Percentiles rank a stretch among this genome's conserved stretches.
These are phyloP conservation scores for Chytriomyces sp. DNA, from an alignment of 192 early-diverging fungal genomes.

Conservation along the genomic window DNA sequence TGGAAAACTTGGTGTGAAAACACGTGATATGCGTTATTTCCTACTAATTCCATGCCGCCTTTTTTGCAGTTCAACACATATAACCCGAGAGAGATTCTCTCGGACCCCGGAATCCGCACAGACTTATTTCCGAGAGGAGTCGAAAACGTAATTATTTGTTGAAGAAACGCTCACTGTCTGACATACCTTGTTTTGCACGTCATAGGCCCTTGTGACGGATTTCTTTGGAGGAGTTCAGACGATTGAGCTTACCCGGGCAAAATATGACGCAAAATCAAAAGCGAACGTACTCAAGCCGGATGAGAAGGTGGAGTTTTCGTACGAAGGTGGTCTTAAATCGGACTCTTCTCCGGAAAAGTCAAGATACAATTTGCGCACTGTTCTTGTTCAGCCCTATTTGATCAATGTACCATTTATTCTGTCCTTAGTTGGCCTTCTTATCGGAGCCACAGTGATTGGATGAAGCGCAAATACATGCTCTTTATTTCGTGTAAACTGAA, in stretches of 20 bases:
- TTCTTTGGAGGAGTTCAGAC: conserved; percentile 97
- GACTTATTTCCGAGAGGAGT: conserved; percentile 81
- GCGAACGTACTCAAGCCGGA: neutral
- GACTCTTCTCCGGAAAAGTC: neutral
- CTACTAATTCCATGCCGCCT: neutral
- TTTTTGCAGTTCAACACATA: conserved; percentile 76
- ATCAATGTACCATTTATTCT: conserved; percentile 10
- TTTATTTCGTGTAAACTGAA: no score
- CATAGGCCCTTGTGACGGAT: conserved; percentile 79
- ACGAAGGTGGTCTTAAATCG: neutral
- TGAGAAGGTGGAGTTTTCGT: neutral
- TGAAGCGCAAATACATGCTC: no score
- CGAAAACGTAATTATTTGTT: conserved; percentile 63
- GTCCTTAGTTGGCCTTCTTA: neutral
- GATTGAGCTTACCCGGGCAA: conserved; percentile 70
- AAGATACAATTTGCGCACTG: neutral
- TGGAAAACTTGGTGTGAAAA: conserved; percentile 69
- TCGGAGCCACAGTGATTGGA: neutral
- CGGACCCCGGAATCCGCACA: conserved; percentile 80
- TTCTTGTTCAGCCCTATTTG: neutral
- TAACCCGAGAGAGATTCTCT: conserved; percentile 70
- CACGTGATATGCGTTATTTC: neutral
- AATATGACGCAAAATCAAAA: conserved; percentile 5
- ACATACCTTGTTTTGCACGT: neutral
- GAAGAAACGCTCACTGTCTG: neutral